phyloP scores from a whole-genome alignment of 2,329 filamentous ascomycete genomes.

The Beauveria pseudobassiana region DNA sequence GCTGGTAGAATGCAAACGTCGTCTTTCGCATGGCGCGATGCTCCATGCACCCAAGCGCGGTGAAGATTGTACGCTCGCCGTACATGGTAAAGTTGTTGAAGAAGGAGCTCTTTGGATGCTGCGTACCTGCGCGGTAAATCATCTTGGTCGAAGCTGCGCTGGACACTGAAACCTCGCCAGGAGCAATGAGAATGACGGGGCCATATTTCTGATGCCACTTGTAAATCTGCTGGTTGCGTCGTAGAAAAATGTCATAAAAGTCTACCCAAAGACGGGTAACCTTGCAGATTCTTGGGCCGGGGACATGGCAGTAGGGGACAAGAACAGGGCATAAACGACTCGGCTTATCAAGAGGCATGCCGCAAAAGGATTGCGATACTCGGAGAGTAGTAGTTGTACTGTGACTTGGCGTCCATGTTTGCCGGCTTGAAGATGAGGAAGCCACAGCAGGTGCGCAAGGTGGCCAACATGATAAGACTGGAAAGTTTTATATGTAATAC shows the following conservation, averaged over 20 bases:
- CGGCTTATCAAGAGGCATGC: not conserved
- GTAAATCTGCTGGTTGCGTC: slow-evolving; percentile 1
- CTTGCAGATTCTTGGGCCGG: not conserved
- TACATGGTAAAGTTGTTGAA: slow-evolving; percentile 7
- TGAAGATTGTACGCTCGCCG: slow-evolving; percentile 4
- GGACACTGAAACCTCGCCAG: not conserved
- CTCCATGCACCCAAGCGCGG: not conserved
- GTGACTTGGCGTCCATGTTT: not conserved
- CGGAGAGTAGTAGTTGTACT: not conserved
- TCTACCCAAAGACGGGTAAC: slow-evolving; percentile 3
- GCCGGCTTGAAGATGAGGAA: not conserved
- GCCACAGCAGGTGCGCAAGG: not conserved
- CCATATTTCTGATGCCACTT: slow-evolving; percentile 4
- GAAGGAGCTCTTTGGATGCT: not conserved
- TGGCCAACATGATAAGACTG: not conserved
- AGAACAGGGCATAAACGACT: not conserved
- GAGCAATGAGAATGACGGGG: not conserved
- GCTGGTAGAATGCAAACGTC: not conserved
- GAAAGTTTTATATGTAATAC: not conserved
- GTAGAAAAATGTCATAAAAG: not conserved
- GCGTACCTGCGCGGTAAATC: slow-evolving; percentile 1
- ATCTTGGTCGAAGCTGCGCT: not conserved
- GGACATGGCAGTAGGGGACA: not conserved
- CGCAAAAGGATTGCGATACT: not conserved
- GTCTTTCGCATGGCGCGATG: slow-evolving; percentile 4